Evolutionary conservation across 1,139 yeast genomes (phyloP), one percentile per base, ranked within the genome.

Genomic region (Debaryomyces sp.): DNA sequence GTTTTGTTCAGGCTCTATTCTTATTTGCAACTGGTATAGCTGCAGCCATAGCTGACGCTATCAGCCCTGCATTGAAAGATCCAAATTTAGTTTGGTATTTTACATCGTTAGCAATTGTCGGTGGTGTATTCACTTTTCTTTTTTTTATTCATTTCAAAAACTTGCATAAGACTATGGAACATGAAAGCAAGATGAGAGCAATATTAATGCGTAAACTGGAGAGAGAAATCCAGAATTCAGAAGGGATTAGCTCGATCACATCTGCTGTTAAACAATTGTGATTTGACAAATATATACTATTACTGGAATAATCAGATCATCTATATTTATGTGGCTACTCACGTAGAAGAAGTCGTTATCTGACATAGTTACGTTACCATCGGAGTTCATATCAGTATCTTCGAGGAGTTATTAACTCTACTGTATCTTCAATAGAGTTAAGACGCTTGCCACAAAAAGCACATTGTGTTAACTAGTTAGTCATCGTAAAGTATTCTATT

Each of bases 1-100:
- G 88, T 46, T 74, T 85, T 54, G 87, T 85, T 45, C 78, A 84
- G 81, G 83, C 91, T 6, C 63, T 86, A 49, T 84, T 84, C 71
- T 71, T 85, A 54, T 75, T 83, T 57, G 81, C 80, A 46, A 76
- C 77, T 47, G 87, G 90, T 7, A 60, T 84, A 45, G 71, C 85
- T 12, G 82, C 87, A 38, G 87, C 87, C 13, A 61, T 82, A 42
- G 74, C 80, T 18, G 80, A 80, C 61, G 85, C 84, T 26, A 67
- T 77, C 41, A 75, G 82, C 33, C 78, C 83, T 43, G 83, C 83
- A 5, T 70, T 81, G 58, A 57, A 61, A 18, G 86, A 82, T 59
- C 86, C 86, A 21, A 61, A 80, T 55, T 68, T 82, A 54, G 74
- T 78, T 44, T 78, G 83, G 78, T 81, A 82, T 36, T 82, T 79